Percentiles rank a stretch among this genome's conserved stretches.
Evolutionary conservation across 192 early-diverging fungal genomes (phyloP).

Genomic region (Gamsiella multidivaricata): DNA sequence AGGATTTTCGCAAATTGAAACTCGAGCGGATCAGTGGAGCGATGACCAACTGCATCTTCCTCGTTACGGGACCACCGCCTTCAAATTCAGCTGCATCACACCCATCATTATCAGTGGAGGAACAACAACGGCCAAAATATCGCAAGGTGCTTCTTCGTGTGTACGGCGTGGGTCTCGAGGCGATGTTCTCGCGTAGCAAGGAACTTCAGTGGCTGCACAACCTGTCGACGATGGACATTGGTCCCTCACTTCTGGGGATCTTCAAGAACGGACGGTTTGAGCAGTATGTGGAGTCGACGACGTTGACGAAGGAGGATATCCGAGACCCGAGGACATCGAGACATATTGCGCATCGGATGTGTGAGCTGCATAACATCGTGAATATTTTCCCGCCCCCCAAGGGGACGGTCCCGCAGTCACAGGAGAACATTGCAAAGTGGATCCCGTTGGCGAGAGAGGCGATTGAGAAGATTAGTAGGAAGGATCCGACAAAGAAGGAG

Average conservation of each 20-base stretch:
- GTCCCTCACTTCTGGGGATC: slow-evolving; percentile 76
- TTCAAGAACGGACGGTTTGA: slow-evolving; percentile 91
- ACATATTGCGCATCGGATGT: slow-evolving; percentile 79
- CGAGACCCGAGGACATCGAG: slow-evolving; percentile 69
- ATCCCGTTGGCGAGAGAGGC: slow-evolving; percentile 54
- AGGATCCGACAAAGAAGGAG: slow-evolving; percentile 26
- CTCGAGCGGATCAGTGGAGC: slow-evolving; percentile 51
- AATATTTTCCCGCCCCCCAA: slow-evolving; percentile 66
- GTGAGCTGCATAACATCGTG: slow-evolving; percentile 78
- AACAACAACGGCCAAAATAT: slow-evolving; percentile 6
- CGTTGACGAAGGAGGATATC: slow-evolving; percentile 77
- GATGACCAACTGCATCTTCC: slow-evolving; percentile 52
- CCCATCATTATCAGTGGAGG: not conserved
- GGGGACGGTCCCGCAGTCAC: slow-evolving; percentile 67
- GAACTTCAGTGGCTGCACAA: slow-evolving; percentile 84
- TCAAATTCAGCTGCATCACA: not conserved
- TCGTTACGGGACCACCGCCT: slow-evolving; percentile 33
- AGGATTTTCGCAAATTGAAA: slow-evolving; percentile 26
- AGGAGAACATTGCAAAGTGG: slow-evolving; percentile 77
- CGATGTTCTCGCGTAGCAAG: slow-evolving; percentile 80
- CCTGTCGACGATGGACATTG: slow-evolving; percentile 76
- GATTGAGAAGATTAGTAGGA: slow-evolving; percentile 40
- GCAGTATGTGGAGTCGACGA: slow-evolving; percentile 81
- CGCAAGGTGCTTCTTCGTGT: slow-evolving; percentile 74
- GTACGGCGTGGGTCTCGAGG: slow-evolving; percentile 84